Percentiles rank a stretch among this genome's conserved stretches.
Evolutionary conservation across 345 rosid species (phyloP).

Genomic region (Syzygium oleosum): DNA sequence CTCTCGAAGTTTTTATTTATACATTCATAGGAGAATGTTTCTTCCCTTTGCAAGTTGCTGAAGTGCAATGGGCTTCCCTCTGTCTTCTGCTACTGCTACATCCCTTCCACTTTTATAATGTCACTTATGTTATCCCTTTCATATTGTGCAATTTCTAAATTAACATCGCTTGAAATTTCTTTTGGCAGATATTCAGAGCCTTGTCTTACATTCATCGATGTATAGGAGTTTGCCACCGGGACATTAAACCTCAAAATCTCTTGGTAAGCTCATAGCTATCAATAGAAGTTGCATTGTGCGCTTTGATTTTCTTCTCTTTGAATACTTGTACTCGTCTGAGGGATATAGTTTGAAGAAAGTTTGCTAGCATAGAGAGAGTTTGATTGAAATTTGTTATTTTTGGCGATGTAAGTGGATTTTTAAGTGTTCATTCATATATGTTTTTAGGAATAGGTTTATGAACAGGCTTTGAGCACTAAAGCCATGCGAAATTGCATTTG

Average conservation of each 20-base stretch:
- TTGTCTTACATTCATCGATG: slow-evolving; percentile 83
- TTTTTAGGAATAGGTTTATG: background rate
- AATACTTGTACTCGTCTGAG: background rate
- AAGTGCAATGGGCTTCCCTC: background rate
- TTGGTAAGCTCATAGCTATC: slow-evolving; percentile 38
- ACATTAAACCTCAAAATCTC: slow-evolving; percentile 97
- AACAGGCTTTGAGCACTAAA: background rate
- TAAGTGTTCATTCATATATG: background rate
- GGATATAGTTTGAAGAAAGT: background rate
- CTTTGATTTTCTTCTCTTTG: background rate
- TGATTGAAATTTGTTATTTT: background rate
- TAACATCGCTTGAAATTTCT: background rate
- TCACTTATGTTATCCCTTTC: background rate
- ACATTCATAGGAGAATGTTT: background rate
- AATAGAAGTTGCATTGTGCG: background rate
- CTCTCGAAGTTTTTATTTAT: background rate
- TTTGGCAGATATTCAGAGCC: slow-evolving; percentile 77
- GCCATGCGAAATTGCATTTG: background rate
- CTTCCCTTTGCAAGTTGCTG: background rate
- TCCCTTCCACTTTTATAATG: background rate
- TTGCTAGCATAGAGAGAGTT: background rate
- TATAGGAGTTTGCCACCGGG: slow-evolving; percentile 91
- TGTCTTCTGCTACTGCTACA: background rate
- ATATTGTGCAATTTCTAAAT: background rate
- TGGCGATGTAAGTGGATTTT: background rate